phyloP scores from a whole-genome alignment of 2,329 filamentous ascomycete genomes.

The Pezicula rhizophila region DNA sequence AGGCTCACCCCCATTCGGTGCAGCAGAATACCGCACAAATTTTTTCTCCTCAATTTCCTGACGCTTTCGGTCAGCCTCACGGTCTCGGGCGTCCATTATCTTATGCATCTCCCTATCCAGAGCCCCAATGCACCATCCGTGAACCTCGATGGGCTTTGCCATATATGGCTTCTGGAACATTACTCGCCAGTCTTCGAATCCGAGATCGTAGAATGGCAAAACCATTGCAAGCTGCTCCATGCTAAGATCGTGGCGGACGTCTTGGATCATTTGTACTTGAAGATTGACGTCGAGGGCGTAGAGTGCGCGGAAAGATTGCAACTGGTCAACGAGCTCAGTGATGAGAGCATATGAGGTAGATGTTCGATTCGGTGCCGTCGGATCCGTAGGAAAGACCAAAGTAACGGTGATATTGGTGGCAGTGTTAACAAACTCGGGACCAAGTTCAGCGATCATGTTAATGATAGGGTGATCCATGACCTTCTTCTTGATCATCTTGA shows the following conservation, averaged over 20 bases:
- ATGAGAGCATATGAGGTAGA: background rate
- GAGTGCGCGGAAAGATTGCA: background rate
- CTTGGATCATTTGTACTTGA: background rate
- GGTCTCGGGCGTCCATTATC: background rate
- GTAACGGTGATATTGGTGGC: background rate
- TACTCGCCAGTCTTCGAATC: conserved; percentile 16
- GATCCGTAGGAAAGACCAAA: background rate
- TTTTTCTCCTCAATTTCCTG: no score
- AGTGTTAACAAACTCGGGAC: background rate
- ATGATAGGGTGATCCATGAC: background rate
- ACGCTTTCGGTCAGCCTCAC: background rate
- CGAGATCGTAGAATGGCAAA: conserved; percentile 22
- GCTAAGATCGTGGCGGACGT: conserved; percentile 4
- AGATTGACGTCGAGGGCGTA: background rate
- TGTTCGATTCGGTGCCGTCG: background rate
- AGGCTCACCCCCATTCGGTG: no score
- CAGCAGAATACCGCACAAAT: no score
- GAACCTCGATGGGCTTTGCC: conserved; percentile 5
- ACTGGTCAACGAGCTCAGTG: background rate
- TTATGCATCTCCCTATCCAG: background rate
- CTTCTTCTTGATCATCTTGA: background rate
- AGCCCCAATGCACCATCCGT: background rate
- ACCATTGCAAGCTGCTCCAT: conserved; percentile 11
- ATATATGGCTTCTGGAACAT: conserved; percentile 13
- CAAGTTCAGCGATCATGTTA: background rate